These are phyloP conservation scores for Boletus rubroflammeus DNA, from an alignment of 768 basidiomycete species.

Conservation along the genomic window DNA sequence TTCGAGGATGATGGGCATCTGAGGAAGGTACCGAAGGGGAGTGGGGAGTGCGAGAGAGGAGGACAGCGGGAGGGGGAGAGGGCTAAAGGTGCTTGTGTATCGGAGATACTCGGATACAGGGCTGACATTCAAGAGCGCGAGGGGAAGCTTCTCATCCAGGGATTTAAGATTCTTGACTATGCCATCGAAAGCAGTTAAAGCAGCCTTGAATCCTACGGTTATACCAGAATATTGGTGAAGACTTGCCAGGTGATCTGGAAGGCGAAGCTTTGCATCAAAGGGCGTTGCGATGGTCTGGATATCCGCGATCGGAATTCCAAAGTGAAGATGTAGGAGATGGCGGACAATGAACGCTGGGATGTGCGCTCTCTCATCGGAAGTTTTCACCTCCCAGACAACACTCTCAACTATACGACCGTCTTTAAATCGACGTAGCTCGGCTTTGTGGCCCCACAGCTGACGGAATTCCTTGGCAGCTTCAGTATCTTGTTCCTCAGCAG, in stretches of 20 bases:
- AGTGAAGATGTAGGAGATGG: constrained; percentile 75
- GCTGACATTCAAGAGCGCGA: constrained; percentile 72
- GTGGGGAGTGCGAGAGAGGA: constrained; percentile 49
- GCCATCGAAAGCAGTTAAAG: constrained; percentile 73
- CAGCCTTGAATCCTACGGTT: constrained; percentile 63
- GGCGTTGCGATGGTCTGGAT: constrained; percentile 55
- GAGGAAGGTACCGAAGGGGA: constrained; percentile 62
- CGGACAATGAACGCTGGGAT: constrained; percentile 73
- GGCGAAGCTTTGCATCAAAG: constrained; percentile 55
- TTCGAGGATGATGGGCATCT: constrained; percentile 74
- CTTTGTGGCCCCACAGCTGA: constrained; percentile 86
- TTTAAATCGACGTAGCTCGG: constrained; percentile 92
- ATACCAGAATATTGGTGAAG: constrained; percentile 35
- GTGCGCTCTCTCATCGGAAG: constrained; percentile 72
- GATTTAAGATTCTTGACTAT: constrained; percentile 74
- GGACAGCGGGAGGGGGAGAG: constrained; percentile 62
- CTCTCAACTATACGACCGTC: constrained; percentile 90
- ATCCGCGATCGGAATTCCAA: constrained; percentile 54
- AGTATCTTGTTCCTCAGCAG: constrained; percentile 59
- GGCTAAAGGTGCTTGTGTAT: constrained; percentile 81
- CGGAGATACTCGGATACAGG: constrained; percentile 72
- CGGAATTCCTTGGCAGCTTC: constrained; percentile 60
- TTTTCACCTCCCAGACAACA: constrained; percentile 93
- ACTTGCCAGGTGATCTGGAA: constrained; percentile 52
- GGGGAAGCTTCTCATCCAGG: constrained; percentile 67